Percentiles rank a stretch among this genome's conserved stretches.
These are phyloP conservation scores for Aureoboletus auriporus DNA, from an alignment of 768 basidiomycete genomes.

Conservation along the genomic window DNA sequence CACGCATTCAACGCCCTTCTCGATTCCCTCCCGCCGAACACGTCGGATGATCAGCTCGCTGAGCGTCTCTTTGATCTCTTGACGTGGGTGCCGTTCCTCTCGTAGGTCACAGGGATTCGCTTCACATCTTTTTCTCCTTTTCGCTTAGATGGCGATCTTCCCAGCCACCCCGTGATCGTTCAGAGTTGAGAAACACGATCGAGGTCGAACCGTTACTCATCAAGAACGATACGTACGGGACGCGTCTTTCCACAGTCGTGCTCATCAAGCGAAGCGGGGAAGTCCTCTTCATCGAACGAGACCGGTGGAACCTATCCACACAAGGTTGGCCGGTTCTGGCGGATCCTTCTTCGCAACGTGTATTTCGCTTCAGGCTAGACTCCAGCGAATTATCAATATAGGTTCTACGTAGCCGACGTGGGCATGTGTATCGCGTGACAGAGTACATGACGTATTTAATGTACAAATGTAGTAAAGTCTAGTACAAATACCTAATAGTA, in stretches of 20 bases:
- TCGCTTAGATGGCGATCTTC: constrained; percentile 22
- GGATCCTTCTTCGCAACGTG: constrained; percentile 43
- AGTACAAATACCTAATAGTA: constrained; percentile 24
- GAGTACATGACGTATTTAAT: constrained; percentile 31
- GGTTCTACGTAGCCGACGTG: constrained; percentile 20
- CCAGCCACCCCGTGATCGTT: constrained; percentile 44
- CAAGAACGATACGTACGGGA: constrained; percentile 47
- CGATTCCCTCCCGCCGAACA: constrained; percentile 30
- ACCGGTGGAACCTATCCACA: constrained; percentile 50
- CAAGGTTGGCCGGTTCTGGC: constrained; percentile 38
- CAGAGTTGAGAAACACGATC: constrained; percentile 59
- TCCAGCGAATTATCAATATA: constrained; percentile 13
- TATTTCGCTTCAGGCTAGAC: constrained; percentile 45
- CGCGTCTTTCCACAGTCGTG: constrained; percentile 69
- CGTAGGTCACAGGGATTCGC: not conserved
- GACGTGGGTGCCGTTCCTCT: constrained; percentile 46
- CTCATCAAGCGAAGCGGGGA: constrained; percentile 58
- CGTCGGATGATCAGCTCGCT: constrained; percentile 49
- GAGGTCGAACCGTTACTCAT: constrained; percentile 49
- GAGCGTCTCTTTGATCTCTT: constrained; percentile 62
- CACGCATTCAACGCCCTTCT: constrained; percentile 43
- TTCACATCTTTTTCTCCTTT: not conserved
- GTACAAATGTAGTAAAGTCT: constrained; percentile 28
- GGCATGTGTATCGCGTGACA: constrained; percentile 13
- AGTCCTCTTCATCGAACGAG: constrained; percentile 68